Base-by-base conservation (phyloP, 2,329 filamentous ascomycete genomes). In the Aspergillus carbonarius region DNA sequence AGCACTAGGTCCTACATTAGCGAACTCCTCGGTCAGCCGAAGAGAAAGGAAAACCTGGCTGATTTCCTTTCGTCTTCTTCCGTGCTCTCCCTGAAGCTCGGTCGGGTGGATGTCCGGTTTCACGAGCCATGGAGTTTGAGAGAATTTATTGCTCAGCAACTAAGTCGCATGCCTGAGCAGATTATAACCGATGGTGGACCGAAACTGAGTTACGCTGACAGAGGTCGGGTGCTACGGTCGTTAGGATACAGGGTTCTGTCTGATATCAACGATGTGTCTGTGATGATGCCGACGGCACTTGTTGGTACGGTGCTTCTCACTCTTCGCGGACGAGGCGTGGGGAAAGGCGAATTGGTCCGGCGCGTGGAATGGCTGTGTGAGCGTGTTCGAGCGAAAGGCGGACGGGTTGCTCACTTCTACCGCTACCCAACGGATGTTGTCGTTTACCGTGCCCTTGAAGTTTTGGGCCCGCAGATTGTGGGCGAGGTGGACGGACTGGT, bases 281-380 rank as follows among this genome's bases (percentile, higher is more conserved):
- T 99, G 0, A 92, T 99, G 49, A 99, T 99, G 95, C 95, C 95
- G 0, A 98, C 95, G 0, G 93, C 95, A 0, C 82, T 99, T 44
- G 96, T 99, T 25, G 95, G 95, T 5, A 99, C 95, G 0, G 91
- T 98, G 0, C 81, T 99, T 0, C 81, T 99, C 13, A 99, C 95
- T 0, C 83, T 99, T 4, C 86, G 95, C 69, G 95, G 95, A 0
- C 88, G 95, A 50, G 95, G 95, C 18, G 93, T 98, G 0, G 93
- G 95, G 23, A 92, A 92, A 70, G 80, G 85, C 0, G 95, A 99
- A 72, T 79, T 99, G 18, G 86, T 92, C 35, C 86, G 93, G 15
- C 85, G 95, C 46, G 90, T 99, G 5, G 88, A 96, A 64, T 99
- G 95, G 95, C 84, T 99, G 0, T 90, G 88, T 54, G 85, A 86